Evolutionary conservation across 2,329 filamentous ascomycete species (phyloP), one percentile per base, ranked within the genome.

Genomic region (Myrmaecium sp.): DNA sequence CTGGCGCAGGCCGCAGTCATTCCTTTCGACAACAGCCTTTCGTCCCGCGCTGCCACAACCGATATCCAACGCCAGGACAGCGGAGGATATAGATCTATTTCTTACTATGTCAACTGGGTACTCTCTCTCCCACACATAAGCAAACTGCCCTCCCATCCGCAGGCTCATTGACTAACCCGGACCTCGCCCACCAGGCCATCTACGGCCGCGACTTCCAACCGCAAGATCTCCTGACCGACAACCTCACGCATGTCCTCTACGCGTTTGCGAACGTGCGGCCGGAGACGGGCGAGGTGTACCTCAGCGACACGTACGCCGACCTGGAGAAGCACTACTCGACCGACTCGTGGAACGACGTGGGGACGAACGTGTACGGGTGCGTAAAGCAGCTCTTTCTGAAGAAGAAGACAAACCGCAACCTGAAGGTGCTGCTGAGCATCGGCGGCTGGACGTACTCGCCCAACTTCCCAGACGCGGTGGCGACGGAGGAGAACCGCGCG

Each of bases 41-140:
- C n/a, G n/a, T n/a, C n/a, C n/a, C n/a, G n/a, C n/a, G n/a, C n/a
- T n/a, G n/a, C n/a, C n/a, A n/a, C n/a, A n/a, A n/a, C n/a, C n/a
- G n/a, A n/a, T n/a, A n/a, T n/a, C n/a, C n/a, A n/a, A n/a, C n/a
- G n/a, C n/a, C n/a, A n/a, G n/a, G n/a, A n/a, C n/a, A n/a, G n/a
- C n/a, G n/a, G n/a, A n/a, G n/a, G n/a, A n/a, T n/a, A n/a, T n/a
- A n/a, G 22, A 24, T 24, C 22, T 8, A 47, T 51, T 15, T 46
- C 46, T 1, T 52, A 52, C 33, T 52, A 48, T 35, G 46, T 49
- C 23, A 52, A 52, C 30, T 52, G 48, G 48, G 48, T 49, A 29
- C 19, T 16, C 7, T 24, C 8, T 9, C 12, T 20, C 12, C 10
- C 25, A 23, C 10, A 22, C 20, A 21, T 18, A 9, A 11, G 36